Base-by-base conservation (phyloP, 148 eudicot species). In the Rhododendron williamsianum region DNA sequence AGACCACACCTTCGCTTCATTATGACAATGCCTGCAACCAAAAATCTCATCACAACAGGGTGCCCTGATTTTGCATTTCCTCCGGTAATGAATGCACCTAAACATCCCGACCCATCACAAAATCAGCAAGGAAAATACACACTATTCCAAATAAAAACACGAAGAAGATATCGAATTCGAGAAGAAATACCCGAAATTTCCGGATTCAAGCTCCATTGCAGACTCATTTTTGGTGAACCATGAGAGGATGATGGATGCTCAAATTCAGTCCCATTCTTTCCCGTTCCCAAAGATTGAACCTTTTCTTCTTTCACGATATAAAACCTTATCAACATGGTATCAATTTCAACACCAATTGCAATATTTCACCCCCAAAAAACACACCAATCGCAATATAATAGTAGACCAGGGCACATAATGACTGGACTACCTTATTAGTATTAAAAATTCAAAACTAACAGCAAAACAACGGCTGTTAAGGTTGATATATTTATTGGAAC, bases 41-140 rank as follows among this genome's bases (percentile, higher is more conserved):
- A 94, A 95, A 25, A 92, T 84, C 86, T 93, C 92, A 89, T 89
- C 84, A 82, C 98, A 95, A 84, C 97, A 95, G 6, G 98, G 98
- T 67, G 98, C 93, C 87, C 91, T 92, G 60, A 95, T 95, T 89
- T 91, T 93, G 88, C 98, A 95, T 85, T 89, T 95, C 85, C 98
- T 92, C 79, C 78, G 88, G 84, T 93, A 93, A 91, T 95, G 98
- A 81, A 85, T 78, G 83, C 98, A 95, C 85, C 98, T 95, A 80
- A 58, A 58, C 7, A 84, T 11, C 83, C 48, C 36, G 49, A 71
- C 63, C 48, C 56, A 78, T 9, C 69, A 60, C 80, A 25, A 58
- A 85, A 80, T 12, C 0, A 4, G 54, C 12, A 19, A 30, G 2
- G 6, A 46, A 23, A 69, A 69, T 10, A 30, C 35, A 45, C 36